phyloP scores from a whole-genome alignment of 139 green algal genomes.

The Volvox reticuliferus region DNA sequence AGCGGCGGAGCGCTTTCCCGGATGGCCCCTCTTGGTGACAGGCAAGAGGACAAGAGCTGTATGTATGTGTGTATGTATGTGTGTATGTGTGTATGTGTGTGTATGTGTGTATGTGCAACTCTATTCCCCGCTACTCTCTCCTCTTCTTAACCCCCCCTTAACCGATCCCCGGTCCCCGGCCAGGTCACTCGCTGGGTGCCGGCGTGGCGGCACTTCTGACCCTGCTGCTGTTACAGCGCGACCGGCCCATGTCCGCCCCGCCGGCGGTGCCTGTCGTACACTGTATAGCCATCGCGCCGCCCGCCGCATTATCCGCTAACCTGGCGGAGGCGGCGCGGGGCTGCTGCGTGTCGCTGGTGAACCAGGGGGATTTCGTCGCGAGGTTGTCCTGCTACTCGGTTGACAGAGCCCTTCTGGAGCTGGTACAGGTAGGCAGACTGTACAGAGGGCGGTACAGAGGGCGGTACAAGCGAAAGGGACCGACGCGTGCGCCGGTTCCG shows the following conservation, averaged over 20 bases:
- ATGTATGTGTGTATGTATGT: no score
- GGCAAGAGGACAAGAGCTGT: slow-evolving; percentile 37
- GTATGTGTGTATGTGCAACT: no score
- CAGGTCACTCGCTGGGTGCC: slow-evolving; percentile 77
- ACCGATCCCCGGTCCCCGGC: background rate
- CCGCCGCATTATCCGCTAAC: slow-evolving; percentile 57
- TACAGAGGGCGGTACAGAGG: no score
- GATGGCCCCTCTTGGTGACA: slow-evolving; percentile 67
- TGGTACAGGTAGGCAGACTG: slow-evolving; percentile 48
- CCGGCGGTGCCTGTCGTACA: slow-evolving; percentile 37
- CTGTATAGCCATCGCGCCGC: slow-evolving; percentile 57
- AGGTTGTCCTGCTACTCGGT: slow-evolving; percentile 64
- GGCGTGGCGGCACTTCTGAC: slow-evolving; percentile 76
- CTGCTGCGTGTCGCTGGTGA: slow-evolving; percentile 61
- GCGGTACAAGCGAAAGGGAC: no score
- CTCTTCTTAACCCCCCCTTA: no score
- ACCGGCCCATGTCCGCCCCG: background rate
- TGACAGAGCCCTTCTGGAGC: slow-evolving; percentile 66
- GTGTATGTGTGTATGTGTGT: no score
- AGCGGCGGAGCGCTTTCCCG: slow-evolving; percentile 55
- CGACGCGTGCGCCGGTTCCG: no score
- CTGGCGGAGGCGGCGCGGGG: slow-evolving; percentile 60
- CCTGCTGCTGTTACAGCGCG: slow-evolving; percentile 62
- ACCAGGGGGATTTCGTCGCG: slow-evolving; percentile 65
- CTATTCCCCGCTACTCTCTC: no score